phyloP scores from a whole-genome alignment of 2,329 filamentous ascomycete species.

The Fusarium sulawesiense region DNA sequence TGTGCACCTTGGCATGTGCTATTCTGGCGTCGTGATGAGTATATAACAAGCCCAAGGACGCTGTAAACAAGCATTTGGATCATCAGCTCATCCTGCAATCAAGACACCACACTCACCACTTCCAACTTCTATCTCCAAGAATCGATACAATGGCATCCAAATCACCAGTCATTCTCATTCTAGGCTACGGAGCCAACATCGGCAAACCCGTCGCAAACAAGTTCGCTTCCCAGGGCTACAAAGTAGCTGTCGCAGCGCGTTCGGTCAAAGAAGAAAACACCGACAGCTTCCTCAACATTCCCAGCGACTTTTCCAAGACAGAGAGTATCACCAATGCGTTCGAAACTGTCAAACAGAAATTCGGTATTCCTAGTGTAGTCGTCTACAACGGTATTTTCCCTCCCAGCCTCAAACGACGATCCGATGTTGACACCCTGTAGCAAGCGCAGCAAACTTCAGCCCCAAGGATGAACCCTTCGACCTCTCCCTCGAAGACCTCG shows the following conservation, averaged over 20 bases:
- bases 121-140: too few species aligned
- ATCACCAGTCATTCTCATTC: slow-evolving; percentile 38
- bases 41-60: not conserved
- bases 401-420: accelerated
- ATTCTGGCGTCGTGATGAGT: not conserved
- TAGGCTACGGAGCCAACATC: slow-evolving; percentile 44
- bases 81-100: not conserved
- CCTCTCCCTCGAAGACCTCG: slow-evolving; percentile 23
- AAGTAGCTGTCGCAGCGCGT: slow-evolving; percentile 42
- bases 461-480: slow-evolving; percentile 24
- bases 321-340: slow-evolving; percentile 30
- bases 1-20: accelerated
- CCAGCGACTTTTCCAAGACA: slow-evolving; percentile 53
- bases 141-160: slow-evolving; percentile 4
- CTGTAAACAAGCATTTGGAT: accelerated
- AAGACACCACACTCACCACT: too few species aligned
- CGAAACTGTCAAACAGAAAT: slow-evolving; percentile 16
- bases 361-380: slow-evolving; percentile 39
- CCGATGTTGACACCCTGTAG: not conserved
- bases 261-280: slow-evolving; percentile 40
- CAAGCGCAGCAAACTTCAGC: slow-evolving; percentile 3
- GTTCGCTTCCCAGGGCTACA: slow-evolving; percentile 44
- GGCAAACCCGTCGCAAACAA: slow-evolving; percentile 38
- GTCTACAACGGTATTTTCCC: not conserved
- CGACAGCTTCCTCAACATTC: slow-evolving; percentile 48